These are phyloP conservation scores for Rhizopus stolonifer DNA, from an alignment of 371 early-diverging fungal genomes.

Conservation along the genomic window DNA sequence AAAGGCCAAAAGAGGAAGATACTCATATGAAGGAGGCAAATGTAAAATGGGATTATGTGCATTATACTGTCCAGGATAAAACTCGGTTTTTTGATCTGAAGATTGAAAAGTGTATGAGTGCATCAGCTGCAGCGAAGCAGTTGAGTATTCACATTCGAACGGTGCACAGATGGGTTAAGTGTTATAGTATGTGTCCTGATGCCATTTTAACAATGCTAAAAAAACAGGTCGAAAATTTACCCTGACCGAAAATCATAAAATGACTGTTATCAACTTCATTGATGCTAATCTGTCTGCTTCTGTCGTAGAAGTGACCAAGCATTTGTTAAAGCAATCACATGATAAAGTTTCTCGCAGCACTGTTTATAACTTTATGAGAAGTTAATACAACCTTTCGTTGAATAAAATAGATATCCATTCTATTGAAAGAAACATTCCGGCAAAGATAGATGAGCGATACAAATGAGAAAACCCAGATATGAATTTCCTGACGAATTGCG, in stretches of 20 bases:
- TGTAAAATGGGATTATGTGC: slow-evolving; percentile 12
- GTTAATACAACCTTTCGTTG: slow-evolving; percentile 9
- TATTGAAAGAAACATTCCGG: slow-evolving; percentile 8
- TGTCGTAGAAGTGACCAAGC: slow-evolving; percentile 6
- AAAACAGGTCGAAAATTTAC: slow-evolving; percentile 11
- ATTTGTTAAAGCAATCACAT: slow-evolving; percentile 10
- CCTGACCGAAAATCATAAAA: slow-evolving; percentile 18
- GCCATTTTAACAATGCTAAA: slow-evolving; percentile 12
- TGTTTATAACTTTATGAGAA: slow-evolving; percentile 9
- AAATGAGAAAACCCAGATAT: too few relatives aligned
- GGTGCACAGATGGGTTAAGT: slow-evolving; percentile 7
- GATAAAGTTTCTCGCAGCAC: slow-evolving; percentile 8
- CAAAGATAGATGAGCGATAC: slow-evolving; percentile 12
- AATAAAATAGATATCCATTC: slow-evolving; percentile 10
- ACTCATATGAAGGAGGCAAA: not conserved
- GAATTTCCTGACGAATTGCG: too few relatives aligned
- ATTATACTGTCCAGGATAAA: slow-evolving; percentile 17
- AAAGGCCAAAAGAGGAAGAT: slow-evolving; percentile 15
- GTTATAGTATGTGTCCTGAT: slow-evolving; percentile 12
- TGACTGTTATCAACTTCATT: slow-evolving; percentile 8
- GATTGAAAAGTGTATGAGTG: slow-evolving; percentile 21
- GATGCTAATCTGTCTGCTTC: slow-evolving; percentile 12
- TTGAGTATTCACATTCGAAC: slow-evolving; percentile 31
- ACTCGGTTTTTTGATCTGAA: slow-evolving; percentile 11
- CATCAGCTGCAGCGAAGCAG: slow-evolving; percentile 14